Evolutionary conservation across 202 grass and related monocot species (phyloP), one percentile per base, ranked within the genome.

Genomic region (Setaria viridis): DNA sequence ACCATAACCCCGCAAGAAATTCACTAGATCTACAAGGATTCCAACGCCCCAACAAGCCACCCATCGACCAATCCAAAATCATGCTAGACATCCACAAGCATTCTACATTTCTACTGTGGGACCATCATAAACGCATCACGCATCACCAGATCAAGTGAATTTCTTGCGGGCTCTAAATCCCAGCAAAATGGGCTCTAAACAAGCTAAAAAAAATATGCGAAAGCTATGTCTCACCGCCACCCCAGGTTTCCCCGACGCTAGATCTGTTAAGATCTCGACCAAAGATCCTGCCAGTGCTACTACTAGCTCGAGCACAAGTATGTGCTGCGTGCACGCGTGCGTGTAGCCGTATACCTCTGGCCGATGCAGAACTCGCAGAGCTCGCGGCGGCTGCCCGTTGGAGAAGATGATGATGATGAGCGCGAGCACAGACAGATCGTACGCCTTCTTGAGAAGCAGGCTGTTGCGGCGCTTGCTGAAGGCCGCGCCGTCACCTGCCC

Each of bases 391-490:
- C 82, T 91, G 17, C 53, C 53, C 53, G 53, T 55, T 16, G 53
- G 93, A 95, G 88, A 95, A 95, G 25, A 48, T 13, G 49, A 51
- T 51, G 85, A 95, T 9, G 85, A 95, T 89, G 47, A 95, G 88
- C 42, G 90, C 90, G 63, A 95, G 83, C 85, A 92, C 90, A 11
- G 42, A 43, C 72, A 95, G 93, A 82, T 92, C 93, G 79, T 87
- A 95, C 11, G 93, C 90, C 88, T 95, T 95, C 93, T 92, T 95
- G 51, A 92, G 42, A 0, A 43, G 76, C 67, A 95, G 60, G 1
- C 88, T 90, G 71, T 89, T 95, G 20, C 93, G 45, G 75, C 93
- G 76, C 85, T 95, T 92, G 33, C 90, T 88, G 57, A 95, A 92
- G 55, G 93, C 11, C 10, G 10, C 47, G 93, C 47, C 46, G 46